Percentiles rank a stretch among this genome's conserved stretches.
phyloP scores from a whole-genome alignment of 768 basidiomycete genomes.

The Psilocybe subaeruginosa region DNA sequence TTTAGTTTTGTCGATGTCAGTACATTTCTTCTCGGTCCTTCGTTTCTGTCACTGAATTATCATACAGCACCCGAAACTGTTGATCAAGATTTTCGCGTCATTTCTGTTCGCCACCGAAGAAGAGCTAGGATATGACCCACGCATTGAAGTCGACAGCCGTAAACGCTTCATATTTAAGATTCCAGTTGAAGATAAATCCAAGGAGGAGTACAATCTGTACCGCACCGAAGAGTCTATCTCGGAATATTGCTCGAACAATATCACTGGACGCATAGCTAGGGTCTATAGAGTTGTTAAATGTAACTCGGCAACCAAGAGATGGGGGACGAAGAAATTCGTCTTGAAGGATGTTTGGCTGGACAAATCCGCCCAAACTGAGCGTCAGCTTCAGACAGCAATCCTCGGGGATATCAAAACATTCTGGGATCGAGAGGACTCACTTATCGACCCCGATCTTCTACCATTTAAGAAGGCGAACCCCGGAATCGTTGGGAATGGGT shows the following conservation, averaged over 20 bases:
- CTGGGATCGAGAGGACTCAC: background rate
- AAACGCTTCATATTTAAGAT: too few relatives aligned
- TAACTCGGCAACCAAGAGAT: background rate
- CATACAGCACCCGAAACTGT: background rate
- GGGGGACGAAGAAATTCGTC: background rate
- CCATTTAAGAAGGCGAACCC: background rate
- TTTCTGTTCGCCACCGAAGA: background rate
- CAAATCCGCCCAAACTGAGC: background rate
- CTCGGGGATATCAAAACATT: background rate
- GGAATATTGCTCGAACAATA: too few relatives aligned
- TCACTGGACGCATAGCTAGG: too few relatives aligned
- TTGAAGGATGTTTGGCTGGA: constrained; percentile 1
- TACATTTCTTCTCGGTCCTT: background rate
- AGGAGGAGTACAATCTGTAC: too few relatives aligned
- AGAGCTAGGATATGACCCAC: background rate
- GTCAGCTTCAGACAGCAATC: background rate
- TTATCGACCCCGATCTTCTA: too few relatives aligned
- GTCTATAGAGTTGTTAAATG: too few relatives aligned
- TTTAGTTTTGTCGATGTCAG: background rate
- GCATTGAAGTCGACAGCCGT: too few relatives aligned
- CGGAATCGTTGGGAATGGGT: too few relatives aligned
- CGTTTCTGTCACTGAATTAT: background rate
- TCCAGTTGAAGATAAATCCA: too few relatives aligned
- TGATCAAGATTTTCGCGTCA: background rate
- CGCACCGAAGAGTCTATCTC: too few relatives aligned